A percentile compares a stretch with the other conserved stretches of the same genome.
phyloP scores from a whole-genome alignment of 2,329 filamentous ascomycete species.

The Aotearoamyces nothofagi region DNA sequence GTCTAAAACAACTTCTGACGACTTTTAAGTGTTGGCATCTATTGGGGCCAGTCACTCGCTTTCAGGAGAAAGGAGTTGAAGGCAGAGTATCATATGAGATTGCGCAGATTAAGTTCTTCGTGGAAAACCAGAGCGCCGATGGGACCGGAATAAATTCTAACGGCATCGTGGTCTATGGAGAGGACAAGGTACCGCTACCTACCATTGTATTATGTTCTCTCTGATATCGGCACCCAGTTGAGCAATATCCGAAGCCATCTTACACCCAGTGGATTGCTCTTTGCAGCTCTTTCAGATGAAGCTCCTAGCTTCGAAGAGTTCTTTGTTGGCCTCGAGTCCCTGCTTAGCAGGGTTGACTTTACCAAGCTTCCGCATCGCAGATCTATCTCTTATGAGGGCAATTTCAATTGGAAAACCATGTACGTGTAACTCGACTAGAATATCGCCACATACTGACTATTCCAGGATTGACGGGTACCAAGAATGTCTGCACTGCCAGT shows the following conservation, averaged over 20 bases:
- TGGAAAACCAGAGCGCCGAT: slow-evolving; percentile 19
- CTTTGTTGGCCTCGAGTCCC: slow-evolving; percentile 32
- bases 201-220: slow-evolving; percentile 1
- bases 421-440: slow-evolving; percentile 10
- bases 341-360: slow-evolving; percentile 35
- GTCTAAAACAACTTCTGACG: background rate
- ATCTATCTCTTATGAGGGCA: slow-evolving; percentile 37
- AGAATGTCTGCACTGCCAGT: slow-evolving; percentile 42
- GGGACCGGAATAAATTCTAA: slow-evolving; percentile 3
- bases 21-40: slow-evolving; percentile 33
- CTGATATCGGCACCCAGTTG: slow-evolving; percentile 15
- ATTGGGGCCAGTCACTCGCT: slow-evolving; percentile 34
- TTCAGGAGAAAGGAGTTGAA: slow-evolving; percentile 22
- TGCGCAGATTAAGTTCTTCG: slow-evolving; percentile 28
- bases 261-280: slow-evolving; percentile 35
- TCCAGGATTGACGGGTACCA: slow-evolving; percentile 38
- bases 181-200: slow-evolving; percentile 9
- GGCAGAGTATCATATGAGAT: slow-evolving; percentile 31
- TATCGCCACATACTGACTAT: background rate
- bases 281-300: slow-evolving; percentile 31
- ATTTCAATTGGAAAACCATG: slow-evolving; percentile 46
- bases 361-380: slow-evolving; percentile 33
- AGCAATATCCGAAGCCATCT: slow-evolving; percentile 20
- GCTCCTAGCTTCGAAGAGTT: slow-evolving; percentile 34
- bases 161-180: slow-evolving; percentile 22